Conservation (phyloP, 371 early-diverging fungal genomes). For the Mucor ambiguus region DNA sequence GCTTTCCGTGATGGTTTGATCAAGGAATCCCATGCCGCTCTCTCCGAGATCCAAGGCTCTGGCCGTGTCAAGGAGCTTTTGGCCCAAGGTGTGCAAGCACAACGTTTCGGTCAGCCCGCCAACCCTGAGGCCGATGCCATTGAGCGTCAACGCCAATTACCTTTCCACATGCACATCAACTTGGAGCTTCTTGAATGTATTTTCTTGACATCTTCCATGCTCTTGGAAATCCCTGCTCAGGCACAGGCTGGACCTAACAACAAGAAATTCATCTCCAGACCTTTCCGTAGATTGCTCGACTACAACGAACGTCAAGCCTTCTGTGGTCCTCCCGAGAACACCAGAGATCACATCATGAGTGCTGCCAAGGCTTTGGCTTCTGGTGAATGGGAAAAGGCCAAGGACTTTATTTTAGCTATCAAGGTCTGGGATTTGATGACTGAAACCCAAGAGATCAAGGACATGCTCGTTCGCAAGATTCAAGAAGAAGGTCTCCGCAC, state of each 20-base stretch:
- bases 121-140: constrained; percentile 84
- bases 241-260: constrained; percentile 82
- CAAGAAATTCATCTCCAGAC: constrained; percentile 86
- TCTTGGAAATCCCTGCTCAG: constrained; percentile 96
- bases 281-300: constrained; percentile 93
- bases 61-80: constrained; percentile 93
- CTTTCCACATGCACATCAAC: constrained; percentile 99
- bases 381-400: constrained; percentile 93
- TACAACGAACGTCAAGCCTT: constrained; percentile 95
- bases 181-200: constrained; percentile 97
- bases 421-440: constrained; percentile 97
- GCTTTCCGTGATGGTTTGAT: constrained; percentile 96
- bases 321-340: constrained; percentile 96
- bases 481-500: constrained; percentile 96
- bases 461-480: constrained; percentile 87
- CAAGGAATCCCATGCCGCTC: constrained; percentile 82
- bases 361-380: constrained; percentile 90
- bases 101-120: constrained; percentile 67
- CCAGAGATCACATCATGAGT: constrained; percentile 97
- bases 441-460: constrained; percentile 77
- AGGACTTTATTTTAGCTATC: constrained; percentile 83
- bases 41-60: constrained; percentile 89
- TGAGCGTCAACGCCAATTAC: constrained; percentile 93
- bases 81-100: constrained; percentile 88
- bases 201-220: constrained; percentile 93